Base-by-base conservation (phyloP, 495 filamentous ascomycete genomes). In the Geopyxis carbonaria region DNA sequence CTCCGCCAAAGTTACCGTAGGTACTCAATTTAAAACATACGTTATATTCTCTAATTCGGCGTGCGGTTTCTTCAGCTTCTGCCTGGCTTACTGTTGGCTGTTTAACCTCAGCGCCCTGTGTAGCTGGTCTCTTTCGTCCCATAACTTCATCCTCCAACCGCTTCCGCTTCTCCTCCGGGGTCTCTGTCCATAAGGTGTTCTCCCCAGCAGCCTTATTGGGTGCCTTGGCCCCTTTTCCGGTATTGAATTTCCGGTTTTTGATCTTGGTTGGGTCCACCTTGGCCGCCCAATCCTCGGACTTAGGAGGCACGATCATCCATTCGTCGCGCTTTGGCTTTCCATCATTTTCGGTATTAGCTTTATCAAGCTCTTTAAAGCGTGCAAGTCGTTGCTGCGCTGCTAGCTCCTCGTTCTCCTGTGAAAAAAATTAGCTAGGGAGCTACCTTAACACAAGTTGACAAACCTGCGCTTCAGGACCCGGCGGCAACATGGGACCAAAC, bases 271-370 rank as follows among this genome's bases (percentile, higher is more conserved):
- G 84, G 57, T 94, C 87, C 37, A 79, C 73, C 28, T 76, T 75
- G 4, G 69, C 63, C 18, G 69, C 62, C 59, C 68, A 69, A 47
- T 72, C 73, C 22, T 66, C 63, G 19, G 66, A 59, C 3, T 69
- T 70, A 0, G 89, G 89, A 0, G 87, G 89, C 5, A 77, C 70
- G 21, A 87, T 66, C 89, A 97, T 97, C 89, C 89, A 97, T 50
- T 82, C 75, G 61, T 92, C 89, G 39, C 89, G 73, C 43, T 68
- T 65, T 13, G 57, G 58, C 45, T 66, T 67, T 39, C 41, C 40
- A 23, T 51, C 44, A 18, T 48, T 28, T 10, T 4, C 32, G 19
- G 22, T 29, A 1, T 40, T 34, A 16, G 15, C 16, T 20, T 18
- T 13, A 16, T 64, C 60, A 4, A 61, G 51, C 4, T 59, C 56